These are phyloP conservation scores for Flaveria trinervia DNA, from an alignment of 129 eudicot genomes.

Conservation along the genomic window DNA sequence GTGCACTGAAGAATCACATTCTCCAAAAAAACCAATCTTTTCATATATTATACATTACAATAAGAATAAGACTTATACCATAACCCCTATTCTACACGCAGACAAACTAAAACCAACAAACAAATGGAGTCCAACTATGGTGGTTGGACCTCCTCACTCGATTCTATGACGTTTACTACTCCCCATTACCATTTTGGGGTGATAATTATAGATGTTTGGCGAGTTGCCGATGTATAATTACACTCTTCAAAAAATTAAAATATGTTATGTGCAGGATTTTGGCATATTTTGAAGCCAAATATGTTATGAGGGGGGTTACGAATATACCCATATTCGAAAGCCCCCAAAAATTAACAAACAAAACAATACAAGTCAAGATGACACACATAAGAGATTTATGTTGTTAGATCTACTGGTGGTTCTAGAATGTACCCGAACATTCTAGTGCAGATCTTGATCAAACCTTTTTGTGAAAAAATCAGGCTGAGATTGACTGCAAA, in stretches of 20 bases:
- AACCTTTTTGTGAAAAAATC: conserved; percentile 65
- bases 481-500: conserved; percentile 50
- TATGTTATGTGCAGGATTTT: conserved; percentile 67
- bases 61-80: conserved; percentile 29
- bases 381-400: conserved; percentile 14
- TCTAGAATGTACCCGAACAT: conserved; percentile 71
- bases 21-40: conserved; percentile 46
- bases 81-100: conserved; percentile 41
- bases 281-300: conserved; percentile 57
- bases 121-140: conserved; percentile 54
- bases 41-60: conserved; percentile 57
- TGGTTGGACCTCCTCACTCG: conserved; percentile 58
- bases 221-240: conserved; percentile 64
- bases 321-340: conserved; percentile 48
- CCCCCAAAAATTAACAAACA: conserved; percentile 52
- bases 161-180: conserved; percentile 38
- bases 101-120: conserved; percentile 37
- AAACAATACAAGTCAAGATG: conserved; percentile 42
- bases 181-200: conserved; percentile 51
- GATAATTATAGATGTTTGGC: conserved; percentile 40
- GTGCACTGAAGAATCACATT: conserved; percentile 55
- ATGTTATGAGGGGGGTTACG: conserved; percentile 36
- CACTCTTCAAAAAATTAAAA: conserved; percentile 44
- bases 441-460: conserved; percentile 71
- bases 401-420: conserved; percentile 47